phyloP scores from a whole-genome alignment of 2,329 filamentous ascomycete genomes.

The Verticillium albo-atrum region DNA sequence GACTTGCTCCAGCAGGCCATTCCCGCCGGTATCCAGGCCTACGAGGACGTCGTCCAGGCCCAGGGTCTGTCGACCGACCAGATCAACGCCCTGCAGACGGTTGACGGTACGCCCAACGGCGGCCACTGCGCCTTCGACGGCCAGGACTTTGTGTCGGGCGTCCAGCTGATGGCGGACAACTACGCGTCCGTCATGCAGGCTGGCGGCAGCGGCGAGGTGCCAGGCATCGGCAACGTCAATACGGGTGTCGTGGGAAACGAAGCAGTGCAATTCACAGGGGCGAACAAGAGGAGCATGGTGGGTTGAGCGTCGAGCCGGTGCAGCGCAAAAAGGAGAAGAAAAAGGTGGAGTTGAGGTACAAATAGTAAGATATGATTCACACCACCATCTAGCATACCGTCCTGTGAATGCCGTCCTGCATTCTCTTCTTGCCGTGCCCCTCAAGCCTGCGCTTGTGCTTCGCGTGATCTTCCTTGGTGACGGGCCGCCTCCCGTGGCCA shows the following conservation, averaged over 20 bases:
- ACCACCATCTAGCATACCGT: constrained; percentile 24
- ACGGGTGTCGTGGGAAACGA: constrained; percentile 45
- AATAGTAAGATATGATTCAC: too few relatives aligned
- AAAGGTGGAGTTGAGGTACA: background rate
- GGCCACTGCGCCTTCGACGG: constrained; percentile 57
- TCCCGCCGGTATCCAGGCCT: constrained; percentile 44
- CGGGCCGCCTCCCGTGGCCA: constrained; percentile 6
- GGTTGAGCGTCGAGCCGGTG: constrained; percentile 6
- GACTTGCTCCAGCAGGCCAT: constrained; percentile 43
- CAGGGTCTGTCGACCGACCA: constrained; percentile 38
- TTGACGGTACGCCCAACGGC: constrained; percentile 49
- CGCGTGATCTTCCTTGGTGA: constrained; percentile 6
- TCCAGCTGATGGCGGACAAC: constrained; percentile 51
- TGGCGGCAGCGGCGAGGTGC: constrained; percentile 44
- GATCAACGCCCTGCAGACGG: constrained; percentile 49
- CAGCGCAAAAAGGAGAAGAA: background rate
- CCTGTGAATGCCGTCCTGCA: constrained; percentile 22
- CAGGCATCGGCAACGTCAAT: constrained; percentile 43
- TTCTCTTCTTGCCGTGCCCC: constrained; percentile 1
- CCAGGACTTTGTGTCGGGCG: constrained; percentile 47
- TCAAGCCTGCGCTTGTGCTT: background rate
- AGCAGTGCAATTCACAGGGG: constrained; percentile 32
- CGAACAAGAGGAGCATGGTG: constrained; percentile 6
- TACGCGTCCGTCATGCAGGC: constrained; percentile 46
- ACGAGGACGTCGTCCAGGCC: constrained; percentile 39